These are phyloP conservation scores for Cryphonectria japonica DNA, from an alignment of 2,329 filamentous ascomycete species.

Conservation along the genomic window DNA sequence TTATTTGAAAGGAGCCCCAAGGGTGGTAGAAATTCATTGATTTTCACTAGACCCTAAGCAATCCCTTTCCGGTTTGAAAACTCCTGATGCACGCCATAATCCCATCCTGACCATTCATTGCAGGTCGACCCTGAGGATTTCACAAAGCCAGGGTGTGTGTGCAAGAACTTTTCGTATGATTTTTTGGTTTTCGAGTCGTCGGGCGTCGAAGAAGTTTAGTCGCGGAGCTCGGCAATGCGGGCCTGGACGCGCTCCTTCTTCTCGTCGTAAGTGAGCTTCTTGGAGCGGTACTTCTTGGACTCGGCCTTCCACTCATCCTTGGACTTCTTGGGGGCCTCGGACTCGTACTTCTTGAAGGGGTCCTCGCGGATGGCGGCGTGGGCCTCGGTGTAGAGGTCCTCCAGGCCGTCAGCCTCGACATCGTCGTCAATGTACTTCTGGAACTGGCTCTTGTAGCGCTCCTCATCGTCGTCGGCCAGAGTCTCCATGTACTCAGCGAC, in stretches of 20 bases:
- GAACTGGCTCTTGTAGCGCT: slow-evolving; percentile 99
- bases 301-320: slow-evolving; percentile 98
- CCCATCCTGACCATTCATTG: slow-evolving; percentile 27
- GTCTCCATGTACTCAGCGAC: slow-evolving; percentile 99
- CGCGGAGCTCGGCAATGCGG: slow-evolving; percentile 83
- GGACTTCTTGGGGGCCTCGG: slow-evolving; percentile 81
- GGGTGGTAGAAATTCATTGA: slow-evolving; percentile 30
- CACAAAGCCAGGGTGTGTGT: slow-evolving; percentile 14
- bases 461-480: slow-evolving; percentile 98
- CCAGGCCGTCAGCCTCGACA: slow-evolving; percentile 91
- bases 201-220: slow-evolving; percentile 39
- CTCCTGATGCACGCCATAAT: slow-evolving; percentile 27
- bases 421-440: slow-evolving; percentile 96
- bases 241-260: slow-evolving; percentile 81
- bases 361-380: slow-evolving; percentile 97
- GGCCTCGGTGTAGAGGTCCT: slow-evolving; percentile 94
- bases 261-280: slow-evolving; percentile 83
- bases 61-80: slow-evolving; percentile 27
- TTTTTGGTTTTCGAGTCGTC: slow-evolving; percentile 5
- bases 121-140: slow-evolving; percentile 17
- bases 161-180: slow-evolving; percentile 8
- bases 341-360: slow-evolving; percentile 90
- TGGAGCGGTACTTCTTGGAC: slow-evolving; percentile 83
- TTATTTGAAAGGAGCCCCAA: slow-evolving; percentile 22
- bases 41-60: slow-evolving; percentile 30